Base-by-base conservation (phyloP, 129 eudicot species). In the Pulicaria dysenterica region DNA sequence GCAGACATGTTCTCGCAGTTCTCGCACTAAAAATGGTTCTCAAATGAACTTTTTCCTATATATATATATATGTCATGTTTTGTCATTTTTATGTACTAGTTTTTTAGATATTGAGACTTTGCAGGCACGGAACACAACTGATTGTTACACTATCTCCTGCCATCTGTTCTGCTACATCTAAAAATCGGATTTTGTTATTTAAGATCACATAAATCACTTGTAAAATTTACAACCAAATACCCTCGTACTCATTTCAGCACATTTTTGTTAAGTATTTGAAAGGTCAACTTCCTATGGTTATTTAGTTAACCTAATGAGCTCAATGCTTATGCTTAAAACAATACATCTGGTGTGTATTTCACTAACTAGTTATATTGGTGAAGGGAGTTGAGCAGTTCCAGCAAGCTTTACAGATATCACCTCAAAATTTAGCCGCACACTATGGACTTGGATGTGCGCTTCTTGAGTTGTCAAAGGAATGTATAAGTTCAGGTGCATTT, bases 401-500 rank as follows among this genome's bases (percentile, higher is more conserved):
- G 9, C 85, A 88, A 76, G 99, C 99, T 73, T 80, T 95, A 61
- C 82, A 63, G 64, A 76, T 85, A 55, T 84, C 88, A 59, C 97
- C 99, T 44, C 73, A 77, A 48, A 90, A 83, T 85, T 80, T 83
- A 8, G 80, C 97, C 37, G 97, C 94, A 61, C 79, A 79, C 58
- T 88, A 84, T 78, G 99, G 99, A 34, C 96, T 90, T 81, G 96
- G 96, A 43, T 90, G 94, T 72, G 96, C 84, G 56, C 81, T 95
- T 69, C 89, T 90, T 77, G 88, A 90, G 76, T 80, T 90, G 75
- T 85, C 99, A 4, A 88, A 88, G 74, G 99, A 95, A 86, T 91
- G 94, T 79, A 72, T 75, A 61, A 82, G 79, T 55, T 73, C 73
- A 48, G 99, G 99, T 80, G 96, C 97, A 67, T 95, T 84, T 80